Base-by-base conservation (phyloP, 345 rosid genomes). In the Diplotaxis tenuifolia region DNA sequence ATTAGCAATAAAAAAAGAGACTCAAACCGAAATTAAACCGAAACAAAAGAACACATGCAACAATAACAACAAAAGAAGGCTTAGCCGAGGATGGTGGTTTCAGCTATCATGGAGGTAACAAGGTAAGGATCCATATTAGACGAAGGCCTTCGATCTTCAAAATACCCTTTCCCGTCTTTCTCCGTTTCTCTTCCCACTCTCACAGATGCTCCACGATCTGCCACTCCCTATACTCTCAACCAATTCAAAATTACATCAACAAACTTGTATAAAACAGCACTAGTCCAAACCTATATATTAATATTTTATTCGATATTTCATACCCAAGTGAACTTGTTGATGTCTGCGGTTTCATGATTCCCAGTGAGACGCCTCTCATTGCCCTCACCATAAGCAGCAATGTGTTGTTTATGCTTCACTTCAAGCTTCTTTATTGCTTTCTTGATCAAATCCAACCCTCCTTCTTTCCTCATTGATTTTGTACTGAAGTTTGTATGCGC, bases 401-500 rank as follows among this genome's bases (percentile, higher is more conserved):
- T 95, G 77, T 95, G 99, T 5, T 88, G 96, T 58, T 68, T 75
- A 68, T 91, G 99, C 65, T 90, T 92, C 75, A 88, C 92, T 9
- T 96, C 84, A 19, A 95, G 90, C 73, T 89, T 95, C 81, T 80
- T 61, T 73, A 89, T 92, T 34, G 97, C 97, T 81, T 92, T 84
- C 87, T 95, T 95, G 9, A 95, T 92, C n/a, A 73, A 83, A 31
- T 95, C 96, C 12, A 16, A 82, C 29, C 99, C 97, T 38, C 93
- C 96, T 1, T 89, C 92, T 55, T 89, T 96, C 75, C 99, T 84
- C 97, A 84, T 95, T 57, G 84, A 86, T 82, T 91, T 95, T n/a
- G 99, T 92, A 81, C 97, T 95, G 82, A 75, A 95, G 72, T 92
- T 95, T 70, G 96, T 91, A 87, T 94, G 99, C 79, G 96, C 93